Conservation (phyloP, 345 rosid species). For the Arabidopsis suecica region DNA sequence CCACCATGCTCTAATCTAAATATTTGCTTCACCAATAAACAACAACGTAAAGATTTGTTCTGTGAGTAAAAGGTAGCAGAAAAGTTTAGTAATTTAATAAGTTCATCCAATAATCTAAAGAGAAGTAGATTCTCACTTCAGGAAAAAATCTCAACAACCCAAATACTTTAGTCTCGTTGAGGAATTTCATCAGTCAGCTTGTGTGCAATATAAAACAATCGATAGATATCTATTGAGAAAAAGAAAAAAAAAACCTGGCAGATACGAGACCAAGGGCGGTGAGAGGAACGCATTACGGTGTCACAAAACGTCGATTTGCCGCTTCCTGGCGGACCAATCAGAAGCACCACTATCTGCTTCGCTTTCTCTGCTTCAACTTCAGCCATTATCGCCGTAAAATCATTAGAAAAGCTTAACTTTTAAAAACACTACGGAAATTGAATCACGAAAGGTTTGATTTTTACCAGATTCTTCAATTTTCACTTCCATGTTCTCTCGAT, state of each 20-base stretch:
- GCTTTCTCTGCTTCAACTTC: conserved; percentile 48
- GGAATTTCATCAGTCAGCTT: conserved; percentile 53
- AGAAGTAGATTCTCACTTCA: neutral
- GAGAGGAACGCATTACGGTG: conserved; percentile 59
- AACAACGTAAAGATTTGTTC: neutral
- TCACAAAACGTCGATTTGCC: conserved; percentile 96
- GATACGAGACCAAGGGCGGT: conserved; percentile 80
- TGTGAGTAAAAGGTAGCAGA: neutral
- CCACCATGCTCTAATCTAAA: conserved; percentile 17
- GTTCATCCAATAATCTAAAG: neutral
- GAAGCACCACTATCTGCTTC: conserved; percentile 54
- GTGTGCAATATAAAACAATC: neutral
- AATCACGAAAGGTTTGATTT: neutral
- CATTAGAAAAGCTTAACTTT: neutral
- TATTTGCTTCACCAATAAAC: too few species aligned
- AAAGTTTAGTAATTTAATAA: neutral
- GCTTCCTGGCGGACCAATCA: conserved; percentile 91
- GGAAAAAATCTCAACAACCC: neutral
- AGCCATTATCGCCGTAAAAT: conserved; percentile 24
- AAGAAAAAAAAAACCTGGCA: conserved; percentile 72
- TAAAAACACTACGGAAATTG: neutral
- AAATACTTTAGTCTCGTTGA: conserved; percentile 22
- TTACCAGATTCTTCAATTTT: conserved; percentile 48
- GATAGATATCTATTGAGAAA: neutral
- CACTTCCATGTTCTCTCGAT: conserved; percentile 43